Evolutionary conservation across 345 rosid species (phyloP), one percentile per base, ranked within the genome.

Genomic region (Rhizophora mangle): DNA sequence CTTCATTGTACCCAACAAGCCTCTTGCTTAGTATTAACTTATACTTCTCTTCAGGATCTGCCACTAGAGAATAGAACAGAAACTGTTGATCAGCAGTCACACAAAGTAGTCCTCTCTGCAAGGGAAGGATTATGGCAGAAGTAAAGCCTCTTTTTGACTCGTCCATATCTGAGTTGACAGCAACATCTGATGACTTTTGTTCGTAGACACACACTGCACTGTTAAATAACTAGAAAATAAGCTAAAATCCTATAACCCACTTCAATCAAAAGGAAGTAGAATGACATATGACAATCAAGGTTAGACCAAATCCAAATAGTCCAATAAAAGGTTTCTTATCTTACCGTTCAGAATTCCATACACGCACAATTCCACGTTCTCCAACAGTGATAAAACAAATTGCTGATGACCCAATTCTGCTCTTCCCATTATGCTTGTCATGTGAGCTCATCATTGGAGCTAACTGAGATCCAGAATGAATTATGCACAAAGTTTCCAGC

Each of bases 11-110:
- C 54, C 99, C 99, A 62, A 95, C 86, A 65, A 95, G 89, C 76
- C 97, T 89, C 86, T 84, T 89, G 76, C 69, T 80, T 60, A 89
- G 67, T 6, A 71, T 75, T 69, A 91, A 68, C 20, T 74, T 79
- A 51, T 79, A 68, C 43, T 56, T 78, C 69, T 84, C 90, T 71
- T 86, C 89, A 60, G 63, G 49, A 58, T 77, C 63, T 71, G 75
- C 86, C 66, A 61, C 71, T 16, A 81, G 76, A 57, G 75, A 69
- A 76, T 94, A 94, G 73, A 88, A 75, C 26, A 91, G 79, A 72
- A 94, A 85, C 74, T 94, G 96, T 78, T 94, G 96, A 84, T 94
- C 97, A 67, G 96, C 98, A 60, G 96, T 91, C 80, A 85, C 97
- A 75, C 97, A 94, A 65, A 94, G 85, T 77, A 94, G 78, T 59